Base-by-base conservation (phyloP, 2,329 filamentous ascomycete species). In the Diaporthe helianthi region DNA sequence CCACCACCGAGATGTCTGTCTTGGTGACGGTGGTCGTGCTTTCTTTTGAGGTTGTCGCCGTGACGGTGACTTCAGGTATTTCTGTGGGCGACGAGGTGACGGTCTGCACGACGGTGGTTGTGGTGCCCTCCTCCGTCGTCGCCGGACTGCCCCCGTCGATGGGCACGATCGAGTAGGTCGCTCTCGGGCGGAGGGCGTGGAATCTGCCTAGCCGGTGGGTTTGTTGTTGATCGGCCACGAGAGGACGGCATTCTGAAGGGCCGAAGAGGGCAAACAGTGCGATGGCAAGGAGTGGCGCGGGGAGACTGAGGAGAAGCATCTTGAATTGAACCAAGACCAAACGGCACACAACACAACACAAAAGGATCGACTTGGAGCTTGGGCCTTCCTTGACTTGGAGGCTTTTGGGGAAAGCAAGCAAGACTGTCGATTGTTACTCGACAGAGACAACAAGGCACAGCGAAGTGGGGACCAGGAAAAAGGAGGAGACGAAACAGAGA, bases 121-220 rank as follows among this genome's bases (percentile, higher is more conserved):
- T 68, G 31, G 15, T 29, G 29, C 51, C 53, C 26, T 60, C 13
- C 17, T 55, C 22, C n/a, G 44, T 47, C n/a, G 65, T 26, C 4
- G 65, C 41, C 12, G 69, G 41, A 19, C 53, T 70, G 33, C 69
- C 68, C 5, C 70, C 70, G 44, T 69, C 70, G 26, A 71, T 71
- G 3, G 70, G 70, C 26, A 71, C 70, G 4, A 71, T 47, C 19
- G 70, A 71, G 52, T 70, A 71, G 15, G 64, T 71, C 12, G 41
- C 68, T 26, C 68, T 53, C 26, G 70, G 68, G 12, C 41, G 65
- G 5, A 70, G 24, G 9, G 47, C 64, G n/a, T 71, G 55, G 19
- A 70, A 67, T 36, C 64, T 60, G 8, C 24, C 61, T 9, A 58
- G 12, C 9, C 38, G 41, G 1, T 22, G 31, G 5, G 36, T 15